phyloP scores from a whole-genome alignment of 495 filamentous ascomycete species.

The Apiosordaria backusii region DNA sequence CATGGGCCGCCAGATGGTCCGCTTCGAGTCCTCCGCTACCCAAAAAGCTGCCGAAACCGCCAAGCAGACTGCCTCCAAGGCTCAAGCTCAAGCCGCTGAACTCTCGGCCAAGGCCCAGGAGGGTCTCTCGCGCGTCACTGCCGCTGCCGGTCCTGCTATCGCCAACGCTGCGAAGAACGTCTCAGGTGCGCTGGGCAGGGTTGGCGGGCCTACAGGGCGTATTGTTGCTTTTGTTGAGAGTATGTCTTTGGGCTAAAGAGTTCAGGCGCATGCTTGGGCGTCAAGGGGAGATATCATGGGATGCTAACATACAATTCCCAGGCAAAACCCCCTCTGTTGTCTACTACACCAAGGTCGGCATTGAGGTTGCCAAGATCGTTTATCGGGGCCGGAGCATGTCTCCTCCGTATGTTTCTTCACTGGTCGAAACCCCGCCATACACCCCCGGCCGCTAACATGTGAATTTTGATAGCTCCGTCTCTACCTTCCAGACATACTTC shows the following conservation, averaged over 20 bases:
- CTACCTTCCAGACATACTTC: constrained; percentile 84
- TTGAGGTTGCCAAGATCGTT: constrained; percentile 83
- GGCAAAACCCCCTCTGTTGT: constrained; percentile 79
- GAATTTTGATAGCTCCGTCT: constrained; percentile 54
- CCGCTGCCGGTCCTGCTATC: constrained; percentile 74
- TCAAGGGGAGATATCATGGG: background rate
- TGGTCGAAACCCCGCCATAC: background rate
- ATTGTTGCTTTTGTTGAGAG: constrained; percentile 79
- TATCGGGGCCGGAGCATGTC: constrained; percentile 86
- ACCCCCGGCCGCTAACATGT: constrained; percentile 2
- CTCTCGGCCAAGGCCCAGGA: constrained; percentile 73
- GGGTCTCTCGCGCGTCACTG: constrained; percentile 78
- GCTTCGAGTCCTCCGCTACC: constrained; percentile 48
- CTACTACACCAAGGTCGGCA: constrained; percentile 86
- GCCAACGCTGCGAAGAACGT: constrained; percentile 63
- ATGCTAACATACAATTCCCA: constrained; percentile 31
- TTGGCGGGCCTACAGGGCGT: constrained; percentile 82
- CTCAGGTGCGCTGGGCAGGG: constrained; percentile 61
- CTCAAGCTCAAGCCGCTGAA: constrained; percentile 60
- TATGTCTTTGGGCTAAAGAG: constrained; percentile 48
- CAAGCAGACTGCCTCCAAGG: constrained; percentile 57
- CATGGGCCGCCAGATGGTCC: constrained; percentile 43
- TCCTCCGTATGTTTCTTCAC: constrained; percentile 71
- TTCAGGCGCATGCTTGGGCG: background rate
- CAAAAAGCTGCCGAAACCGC: constrained; percentile 60